Evolutionary conservation across 768 basidiomycete genomes (phyloP), one percentile per base, ranked within the genome.

Genomic region (Rhodocollybia butyracea): DNA sequence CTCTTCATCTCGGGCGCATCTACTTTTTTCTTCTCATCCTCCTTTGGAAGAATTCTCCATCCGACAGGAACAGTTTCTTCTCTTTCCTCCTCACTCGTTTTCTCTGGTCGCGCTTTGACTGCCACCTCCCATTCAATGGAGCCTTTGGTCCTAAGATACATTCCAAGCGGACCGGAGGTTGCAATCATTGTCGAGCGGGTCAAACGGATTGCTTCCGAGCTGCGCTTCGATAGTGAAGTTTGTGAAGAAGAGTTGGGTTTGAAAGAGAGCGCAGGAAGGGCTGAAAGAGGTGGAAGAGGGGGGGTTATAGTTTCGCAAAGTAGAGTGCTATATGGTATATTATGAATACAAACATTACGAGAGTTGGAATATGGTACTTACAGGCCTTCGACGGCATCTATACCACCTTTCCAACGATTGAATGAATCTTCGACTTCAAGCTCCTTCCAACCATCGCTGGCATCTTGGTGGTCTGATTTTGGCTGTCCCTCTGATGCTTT

Each of bases 121-220:
- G 85, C 78, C 5, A 76, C 76, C 64, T 91, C 87, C 91, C 91
- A 92, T 21, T 88, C 82, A 19, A 81, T 79, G 4, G 86, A 85
- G 1, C 89, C 89, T 67, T 86, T 89, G 0, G 86, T 82, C 5
- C 82, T 75, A 39, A 89, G 63, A 59, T 88, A 84, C 55, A 83
- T 74, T n/a, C 85, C 76, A 65, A 93, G 76, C 2, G 90, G 90
- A 59, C 90, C 89, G 26, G 62, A 66, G 17, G 76, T 77, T 3
- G 83, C 76, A 22, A 81, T 64, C 3, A 80, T 68, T 43, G 77
- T 66, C 61, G 88, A 80, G 57, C 85, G 80, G 0, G 89, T 89
- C 47, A 87, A 68, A 43, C 82, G 83, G 19, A 91, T 69, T 10
- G 85, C 76, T 6, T 84, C 81, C 2, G 77, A 74, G 71, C 84